Percentiles rank a stretch among this genome's conserved stretches.
Evolutionary conservation across 176 grass and related monocot genomes (phyloP).

Genomic region (Ensete glaucum): DNA sequence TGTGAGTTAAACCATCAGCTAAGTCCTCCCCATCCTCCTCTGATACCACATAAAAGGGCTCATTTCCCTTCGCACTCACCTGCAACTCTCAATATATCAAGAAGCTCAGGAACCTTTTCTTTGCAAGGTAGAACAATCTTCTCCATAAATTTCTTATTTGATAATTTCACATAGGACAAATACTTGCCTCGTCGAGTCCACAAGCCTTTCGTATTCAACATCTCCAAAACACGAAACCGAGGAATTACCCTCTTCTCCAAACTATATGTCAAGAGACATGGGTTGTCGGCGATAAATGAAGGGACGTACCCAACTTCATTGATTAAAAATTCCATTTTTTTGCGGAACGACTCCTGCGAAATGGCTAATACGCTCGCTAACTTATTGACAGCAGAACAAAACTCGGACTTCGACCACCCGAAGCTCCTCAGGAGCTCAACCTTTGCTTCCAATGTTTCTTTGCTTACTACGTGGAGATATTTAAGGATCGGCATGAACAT

Average conservation of each 20-base stretch:
- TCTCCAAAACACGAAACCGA: conserved; percentile 30
- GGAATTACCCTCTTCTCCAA: conserved; percentile 32
- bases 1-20: not conserved
- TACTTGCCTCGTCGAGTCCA: conserved; percentile 1
- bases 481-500: not conserved
- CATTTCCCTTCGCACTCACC: too few relatives aligned
- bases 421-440: conserved; percentile 27
- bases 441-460: conserved; percentile 29
- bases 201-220: conserved; percentile 33
- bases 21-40: too few relatives aligned
- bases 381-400: conserved; percentile 12
- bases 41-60: too few relatives aligned
- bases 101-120: conserved; percentile 31
- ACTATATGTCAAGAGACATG: conserved; percentile 22
- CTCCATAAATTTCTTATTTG: conserved; percentile 7
- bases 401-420: conserved; percentile 32
- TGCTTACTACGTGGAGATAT: not conserved
- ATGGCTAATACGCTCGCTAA: conserved; percentile 11
- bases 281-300: conserved; percentile 4
- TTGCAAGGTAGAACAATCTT: conserved; percentile 32
- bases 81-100: not conserved
- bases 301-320: conserved; percentile 28
- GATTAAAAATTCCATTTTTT: conserved; percentile 26
- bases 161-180: not conserved
- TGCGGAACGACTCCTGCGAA: conserved; percentile 19